These are phyloP conservation scores for Aspergillus niger DNA, from an alignment of 2,329 filamentous ascomycete genomes.

Conservation along the genomic window DNA sequence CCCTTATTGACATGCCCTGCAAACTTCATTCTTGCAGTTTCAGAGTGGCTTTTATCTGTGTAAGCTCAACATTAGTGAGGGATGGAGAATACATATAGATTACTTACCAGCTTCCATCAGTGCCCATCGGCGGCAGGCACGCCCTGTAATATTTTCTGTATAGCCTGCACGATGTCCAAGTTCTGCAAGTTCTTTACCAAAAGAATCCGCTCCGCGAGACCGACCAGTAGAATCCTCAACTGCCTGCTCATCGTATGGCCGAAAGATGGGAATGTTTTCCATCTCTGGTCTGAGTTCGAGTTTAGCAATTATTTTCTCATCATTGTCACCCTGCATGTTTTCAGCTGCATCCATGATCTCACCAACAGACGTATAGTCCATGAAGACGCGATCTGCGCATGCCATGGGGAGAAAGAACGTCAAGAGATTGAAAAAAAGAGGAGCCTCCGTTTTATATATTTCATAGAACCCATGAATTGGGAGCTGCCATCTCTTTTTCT, in stretches of 20 bases:
- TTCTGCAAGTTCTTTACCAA: constrained; percentile 16
- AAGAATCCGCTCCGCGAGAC: constrained; percentile 14
- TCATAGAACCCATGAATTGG: constrained; percentile 20
- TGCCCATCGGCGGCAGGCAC: constrained; percentile 16
- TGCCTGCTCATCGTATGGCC: constrained; percentile 11
- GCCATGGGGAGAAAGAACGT: constrained; percentile 15
- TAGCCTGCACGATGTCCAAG: constrained; percentile 17
- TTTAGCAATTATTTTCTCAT: constrained; percentile 13
- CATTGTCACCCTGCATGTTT: not conserved
- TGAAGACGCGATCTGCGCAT: too few relatives aligned
- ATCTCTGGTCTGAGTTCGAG: constrained; percentile 16
- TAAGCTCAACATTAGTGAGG: not conserved
- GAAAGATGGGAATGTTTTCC: constrained; percentile 16
- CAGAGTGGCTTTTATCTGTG: constrained; percentile 11
- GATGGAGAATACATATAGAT: not conserved
- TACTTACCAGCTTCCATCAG: constrained; percentile 17
- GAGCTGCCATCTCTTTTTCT: constrained; percentile 17
- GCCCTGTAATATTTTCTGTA: constrained; percentile 16
- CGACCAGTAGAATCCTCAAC: constrained; percentile 10
- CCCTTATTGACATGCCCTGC: constrained; percentile 2
- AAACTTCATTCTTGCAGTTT: constrained; percentile 13
- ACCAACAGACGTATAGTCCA: constrained; percentile 13
- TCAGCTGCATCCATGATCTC: constrained; percentile 17
- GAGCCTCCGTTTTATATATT: constrained; percentile 16
- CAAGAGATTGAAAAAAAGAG: constrained; percentile 20